Evolutionary conservation across 2,329 filamentous ascomycete genomes (phyloP), one percentile per base, ranked within the genome.

Genomic region (Phialophora verrucosa): DNA sequence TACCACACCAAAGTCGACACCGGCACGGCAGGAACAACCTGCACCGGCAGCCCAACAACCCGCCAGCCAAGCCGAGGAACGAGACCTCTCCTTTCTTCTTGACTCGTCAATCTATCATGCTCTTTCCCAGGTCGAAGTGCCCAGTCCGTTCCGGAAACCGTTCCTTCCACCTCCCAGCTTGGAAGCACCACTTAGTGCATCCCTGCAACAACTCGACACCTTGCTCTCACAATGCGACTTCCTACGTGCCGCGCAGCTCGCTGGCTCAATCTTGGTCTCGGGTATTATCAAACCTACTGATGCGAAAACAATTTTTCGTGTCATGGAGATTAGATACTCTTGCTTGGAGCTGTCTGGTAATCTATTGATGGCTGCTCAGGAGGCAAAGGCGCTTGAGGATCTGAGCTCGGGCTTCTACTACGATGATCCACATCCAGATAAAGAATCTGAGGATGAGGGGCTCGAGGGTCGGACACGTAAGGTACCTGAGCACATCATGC

Each of bases 81-180:
- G 91, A 73, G 90, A 96, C 80, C 91, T 97, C 71, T 87, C 89
- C 20, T 94, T 90, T 76, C 87, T 97, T 54, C 85, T 95, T 11
- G 87, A 89, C 23, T 89, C 91, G 2, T 87, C 92, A 70, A 90
- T 93, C 63, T 97, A 94, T 81, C 93, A 97, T 75, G 88, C 90
- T 1, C 83, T 97, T 27, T 88, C 90, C 0, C 85, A 85, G 17
- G 83, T 87, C 53, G 81, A 85, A 59, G 79, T 87, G 53, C 85
- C 86, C 3, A 79, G 80, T 7, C 80, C 92, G 2, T 94, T 97
- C 76, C 87, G 91, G 67, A 86, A 86, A 69, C 86, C 91, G 0
- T 78, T 87, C 23, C 83, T 88, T 68, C 87, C 89, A 70, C 64
- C 65, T n/a, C 89, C 91, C 0, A 76, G 83, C 0, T 80, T 87